A percentile compares a stretch with the other conserved stretches of the same genome.
Evolutionary conservation across 768 basidiomycete genomes (phyloP).

Genomic region (Calocera viscosa): DNA sequence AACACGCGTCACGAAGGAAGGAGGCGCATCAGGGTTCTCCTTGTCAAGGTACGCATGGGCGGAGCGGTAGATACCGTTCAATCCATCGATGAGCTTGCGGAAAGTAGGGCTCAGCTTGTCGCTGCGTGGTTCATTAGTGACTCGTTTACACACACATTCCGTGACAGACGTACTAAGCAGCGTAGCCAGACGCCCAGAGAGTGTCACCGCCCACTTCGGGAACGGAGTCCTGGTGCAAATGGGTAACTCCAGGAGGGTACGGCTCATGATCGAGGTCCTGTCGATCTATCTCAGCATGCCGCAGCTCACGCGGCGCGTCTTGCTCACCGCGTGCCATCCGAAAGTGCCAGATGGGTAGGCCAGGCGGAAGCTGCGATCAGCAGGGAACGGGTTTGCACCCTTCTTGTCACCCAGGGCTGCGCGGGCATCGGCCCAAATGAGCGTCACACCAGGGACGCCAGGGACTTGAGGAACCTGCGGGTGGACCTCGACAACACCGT

Average conservation of each 20-base stretch:
- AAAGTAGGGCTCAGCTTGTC: slow-evolving; percentile 24
- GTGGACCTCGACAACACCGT: slow-evolving; percentile 26
- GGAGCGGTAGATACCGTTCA: slow-evolving; percentile 22
- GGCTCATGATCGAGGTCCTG: slow-evolving; percentile 21
- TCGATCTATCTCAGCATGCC: not conserved
- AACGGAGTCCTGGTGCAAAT: slow-evolving; percentile 24
- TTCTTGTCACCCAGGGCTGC: not conserved
- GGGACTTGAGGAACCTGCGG: slow-evolving; percentile 28
- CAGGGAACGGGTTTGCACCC: not conserved
- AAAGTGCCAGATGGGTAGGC: slow-evolving; percentile 20
- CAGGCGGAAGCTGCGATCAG: slow-evolving; percentile 14
- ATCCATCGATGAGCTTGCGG: slow-evolving; percentile 22
- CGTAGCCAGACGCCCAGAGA: slow-evolving; percentile 24
- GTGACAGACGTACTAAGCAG: slow-evolving; percentile 15
- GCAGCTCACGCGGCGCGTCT: not conserved
- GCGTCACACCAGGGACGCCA: slow-evolving; percentile 21
- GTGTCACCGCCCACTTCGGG: slow-evolving; percentile 23
- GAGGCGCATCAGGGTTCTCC: slow-evolving; percentile 19
- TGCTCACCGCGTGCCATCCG: slow-evolving; percentile 21
- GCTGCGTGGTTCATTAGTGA: not conserved
- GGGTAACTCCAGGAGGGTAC: slow-evolving; percentile 22
- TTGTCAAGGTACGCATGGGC: slow-evolving; percentile 24
- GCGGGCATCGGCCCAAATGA: slow-evolving; percentile 24
- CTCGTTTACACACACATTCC: no score
- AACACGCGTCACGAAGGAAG: not conserved